A percentile compares a stretch with the other conserved stretches of the same genome.
These are phyloP conservation scores for Piper betle DNA, from an alignment of 164 flowering plant species.

Conservation along the genomic window DNA sequence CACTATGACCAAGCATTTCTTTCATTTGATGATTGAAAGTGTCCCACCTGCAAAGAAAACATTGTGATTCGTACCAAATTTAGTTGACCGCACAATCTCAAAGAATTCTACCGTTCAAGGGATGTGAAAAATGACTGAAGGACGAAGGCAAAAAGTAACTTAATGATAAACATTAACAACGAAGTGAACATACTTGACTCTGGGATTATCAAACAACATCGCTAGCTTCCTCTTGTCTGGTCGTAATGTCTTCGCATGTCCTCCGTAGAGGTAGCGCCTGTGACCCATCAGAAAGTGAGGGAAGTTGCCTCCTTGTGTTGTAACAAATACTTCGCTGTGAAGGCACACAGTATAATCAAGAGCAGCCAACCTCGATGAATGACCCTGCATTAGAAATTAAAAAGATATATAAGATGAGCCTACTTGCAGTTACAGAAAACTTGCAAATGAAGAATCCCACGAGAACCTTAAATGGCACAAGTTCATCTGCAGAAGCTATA, in stretches of 20 bases:
- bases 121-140: not conserved
- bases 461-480: slow-evolving; percentile 72
- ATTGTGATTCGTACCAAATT: not conserved
- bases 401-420: slow-evolving; percentile 7
- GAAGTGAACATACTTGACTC: slow-evolving; percentile 36
- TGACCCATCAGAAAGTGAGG: slow-evolving; percentile 98
- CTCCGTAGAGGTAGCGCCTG: slow-evolving; percentile 68
- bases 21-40: slow-evolving; percentile 51
- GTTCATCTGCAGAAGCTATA: slow-evolving; percentile 67
- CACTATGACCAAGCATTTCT: slow-evolving; percentile 80
- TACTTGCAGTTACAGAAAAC: not conserved
- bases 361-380: slow-evolving; percentile 93
- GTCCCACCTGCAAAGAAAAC: slow-evolving; percentile 49
- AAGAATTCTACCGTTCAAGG: not conserved
- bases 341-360: slow-evolving; percentile 90
- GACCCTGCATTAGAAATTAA: slow-evolving; percentile 47
- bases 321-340: slow-evolving; percentile 86
- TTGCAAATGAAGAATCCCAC: not conserved
- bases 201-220: slow-evolving; percentile 54
- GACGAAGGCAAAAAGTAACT: not conserved
- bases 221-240: slow-evolving; percentile 89
- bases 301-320: slow-evolving; percentile 96
- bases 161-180: not conserved
- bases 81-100: not conserved
- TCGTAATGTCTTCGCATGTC: slow-evolving; percentile 79